phyloP scores from a whole-genome alignment of 1,139 yeast species.

The Suhomyces coccinellae region DNA sequence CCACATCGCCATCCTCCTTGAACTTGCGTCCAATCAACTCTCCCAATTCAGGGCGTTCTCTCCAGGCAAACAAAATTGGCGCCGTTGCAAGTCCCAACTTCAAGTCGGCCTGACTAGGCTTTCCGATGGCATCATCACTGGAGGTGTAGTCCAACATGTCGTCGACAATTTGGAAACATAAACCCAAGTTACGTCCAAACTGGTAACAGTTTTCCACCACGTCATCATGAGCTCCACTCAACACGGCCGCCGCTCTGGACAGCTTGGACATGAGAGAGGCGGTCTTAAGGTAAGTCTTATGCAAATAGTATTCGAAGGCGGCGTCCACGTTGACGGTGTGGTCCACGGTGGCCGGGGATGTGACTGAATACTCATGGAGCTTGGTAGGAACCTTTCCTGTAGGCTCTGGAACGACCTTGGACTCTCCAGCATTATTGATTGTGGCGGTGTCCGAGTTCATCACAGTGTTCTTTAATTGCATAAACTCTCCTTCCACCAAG shows the following conservation, averaged over 20 bases:
- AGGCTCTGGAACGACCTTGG: constrained; percentile 55
- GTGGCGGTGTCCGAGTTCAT: constrained; percentile 46
- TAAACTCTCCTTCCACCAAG: constrained; percentile 95
- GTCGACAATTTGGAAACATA: constrained; percentile 95
- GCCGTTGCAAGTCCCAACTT: constrained; percentile 96
- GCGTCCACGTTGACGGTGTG: constrained; percentile 76
- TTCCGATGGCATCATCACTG: constrained; percentile 79
- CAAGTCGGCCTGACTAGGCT: constrained; percentile 94
- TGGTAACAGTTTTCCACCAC: constrained; percentile 83
- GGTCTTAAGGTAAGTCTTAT: constrained; percentile 92
- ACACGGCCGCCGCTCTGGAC: constrained; percentile 88
- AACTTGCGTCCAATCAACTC: constrained; percentile 82
- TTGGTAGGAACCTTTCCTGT: constrained; percentile 64
- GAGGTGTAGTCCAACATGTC: constrained; percentile 94
- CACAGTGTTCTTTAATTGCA: constrained; percentile 95
- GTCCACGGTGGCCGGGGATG: constrained; percentile 39
- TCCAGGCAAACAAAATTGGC: constrained; percentile 95
- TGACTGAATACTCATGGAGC: constrained; percentile 61
- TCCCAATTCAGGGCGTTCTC: constrained; percentile 79
- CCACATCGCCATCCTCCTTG: constrained; percentile 78
- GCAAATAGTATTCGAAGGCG: constrained; percentile 91
- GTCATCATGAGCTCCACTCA: constrained; percentile 76
- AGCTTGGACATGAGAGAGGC: constrained; percentile 96
- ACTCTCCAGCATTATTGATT: constrained; percentile 49
- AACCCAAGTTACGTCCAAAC: constrained; percentile 89